Base-by-base conservation (phyloP, 208 protist species). In the Trypanosoma rangeli region DNA sequence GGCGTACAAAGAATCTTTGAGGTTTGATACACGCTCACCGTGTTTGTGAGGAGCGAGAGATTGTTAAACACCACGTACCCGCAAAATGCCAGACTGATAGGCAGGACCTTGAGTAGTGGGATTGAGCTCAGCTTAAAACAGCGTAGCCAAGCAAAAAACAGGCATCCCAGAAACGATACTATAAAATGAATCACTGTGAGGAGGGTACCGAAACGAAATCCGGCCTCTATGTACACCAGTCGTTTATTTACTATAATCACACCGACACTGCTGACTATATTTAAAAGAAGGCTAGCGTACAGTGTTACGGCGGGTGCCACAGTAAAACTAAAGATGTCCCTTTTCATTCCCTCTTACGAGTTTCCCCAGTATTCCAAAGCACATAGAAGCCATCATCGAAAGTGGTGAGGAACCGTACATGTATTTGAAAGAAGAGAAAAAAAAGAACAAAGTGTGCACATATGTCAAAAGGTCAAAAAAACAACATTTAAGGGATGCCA, bases 61-160 rank as follows among this genome's bases (percentile, higher is more conserved):
- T 96, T 96, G 72, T 93, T 94, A 66, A 93, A 94, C 24, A 92
- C 85, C 5, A 96, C 87, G 65, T 89, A 92, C 26, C 91, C 89
- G 60, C 89, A 92, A 69, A 94, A 96, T 10, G 82, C 89, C 54
- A 76, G 74, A 65, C 75, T 80, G 33, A 96, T 87, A 29, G 86
- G 80, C 12, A 94, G 12, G 9, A 94, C 84, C 18, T 66, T 66
- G 3, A 49, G 44, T 22, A 89, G 50, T 7, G 48, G 44, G 18
- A 94, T 75, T 15, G 48, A 35, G 50, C 90, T 92, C 0, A 69
- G 58, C 33, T 67, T 56, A 61, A 90, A 85, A 28, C 33, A 66
- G 7, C 57, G 31, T 0, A 88, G 42, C 53, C 59, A 24, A 16
- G 83, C 80, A 39, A 89, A 87, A 13, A 86, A 33, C n/a, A 83